Conservation (phyloP, 163 green algal genomes). For the Picocystis sp. region DNA sequence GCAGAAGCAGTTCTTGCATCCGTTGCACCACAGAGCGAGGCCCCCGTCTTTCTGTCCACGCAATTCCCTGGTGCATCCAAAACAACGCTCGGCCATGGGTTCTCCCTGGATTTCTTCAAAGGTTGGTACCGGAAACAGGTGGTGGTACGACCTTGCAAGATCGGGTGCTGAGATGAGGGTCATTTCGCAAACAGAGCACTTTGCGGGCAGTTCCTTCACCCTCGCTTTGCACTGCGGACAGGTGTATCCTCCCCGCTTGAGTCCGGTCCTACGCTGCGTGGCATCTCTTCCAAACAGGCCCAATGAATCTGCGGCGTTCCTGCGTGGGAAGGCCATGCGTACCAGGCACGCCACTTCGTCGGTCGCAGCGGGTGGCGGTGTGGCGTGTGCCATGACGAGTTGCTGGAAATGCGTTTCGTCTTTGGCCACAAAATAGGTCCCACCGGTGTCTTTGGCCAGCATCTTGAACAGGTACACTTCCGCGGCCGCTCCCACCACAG, state of each 20-base stretch:
- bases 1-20: conserved; percentile 57
- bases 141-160: conserved; percentile 90
- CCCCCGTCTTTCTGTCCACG: neutral
- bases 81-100: neutral
- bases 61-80: neutral
- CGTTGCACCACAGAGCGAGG: conserved; percentile 30
- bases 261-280: no score
- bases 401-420: conserved; percentile 41
- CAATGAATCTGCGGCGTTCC: no score
- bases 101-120: conserved; percentile 35
- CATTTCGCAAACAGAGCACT: conserved; percentile 78
- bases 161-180: conserved; percentile 84
- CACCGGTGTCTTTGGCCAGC: conserved; percentile 53
- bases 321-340: conserved; percentile 75
- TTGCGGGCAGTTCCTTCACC: conserved; percentile 46
- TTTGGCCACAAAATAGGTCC: conserved; percentile 60
- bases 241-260: conserved; percentile 29
- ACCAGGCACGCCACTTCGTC: conserved; percentile 31
- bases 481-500: conserved; percentile 69
- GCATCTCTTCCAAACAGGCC: no score
- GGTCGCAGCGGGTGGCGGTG: conserved; percentile 34
- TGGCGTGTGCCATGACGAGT: conserved; percentile 38
- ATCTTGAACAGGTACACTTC: conserved; percentile 71
- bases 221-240: conserved; percentile 46
- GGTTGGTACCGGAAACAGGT: conserved; percentile 79